These are phyloP conservation scores for Fraxinus excelsior DNA, from an alignment of 257 asterid species.

Conservation along the genomic window DNA sequence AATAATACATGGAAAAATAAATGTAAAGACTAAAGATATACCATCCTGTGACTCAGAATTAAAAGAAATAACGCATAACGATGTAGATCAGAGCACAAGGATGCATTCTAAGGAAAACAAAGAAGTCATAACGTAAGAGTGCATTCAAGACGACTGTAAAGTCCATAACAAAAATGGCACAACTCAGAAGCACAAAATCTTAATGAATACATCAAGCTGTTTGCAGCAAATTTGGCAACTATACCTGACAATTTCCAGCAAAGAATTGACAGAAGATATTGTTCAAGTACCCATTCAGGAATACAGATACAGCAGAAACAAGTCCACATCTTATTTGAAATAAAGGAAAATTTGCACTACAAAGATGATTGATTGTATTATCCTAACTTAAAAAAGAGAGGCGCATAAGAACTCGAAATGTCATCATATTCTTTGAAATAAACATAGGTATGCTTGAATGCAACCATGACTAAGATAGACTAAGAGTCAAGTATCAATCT, in stretches of 20 bases:
- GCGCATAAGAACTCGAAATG: neutral
- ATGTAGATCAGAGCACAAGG: neutral
- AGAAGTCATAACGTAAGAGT: neutral
- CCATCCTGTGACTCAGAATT: neutral
- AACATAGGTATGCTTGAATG: neutral
- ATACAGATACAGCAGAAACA: neutral
- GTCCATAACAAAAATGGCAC: neutral
- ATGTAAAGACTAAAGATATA: too few relatives aligned
- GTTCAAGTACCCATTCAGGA: neutral
- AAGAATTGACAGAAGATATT: neutral
- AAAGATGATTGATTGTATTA: neutral
- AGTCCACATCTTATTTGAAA: neutral
- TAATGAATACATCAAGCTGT: neutral
- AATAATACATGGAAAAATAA: neutral
- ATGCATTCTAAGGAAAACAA: neutral
- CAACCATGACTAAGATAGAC: neutral
- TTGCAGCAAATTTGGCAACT: neutral
- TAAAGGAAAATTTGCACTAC: neutral
- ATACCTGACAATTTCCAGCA: neutral
- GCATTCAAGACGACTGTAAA: neutral
- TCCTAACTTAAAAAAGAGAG: too few relatives aligned
- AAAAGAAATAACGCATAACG: too few relatives aligned
- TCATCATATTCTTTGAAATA: neutral
- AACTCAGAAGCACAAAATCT: neutral
- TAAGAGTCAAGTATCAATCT: neutral